Conservation (phyloP, 176 grass and related monocot genomes). For the Paspalum vaginatum region DNA sequence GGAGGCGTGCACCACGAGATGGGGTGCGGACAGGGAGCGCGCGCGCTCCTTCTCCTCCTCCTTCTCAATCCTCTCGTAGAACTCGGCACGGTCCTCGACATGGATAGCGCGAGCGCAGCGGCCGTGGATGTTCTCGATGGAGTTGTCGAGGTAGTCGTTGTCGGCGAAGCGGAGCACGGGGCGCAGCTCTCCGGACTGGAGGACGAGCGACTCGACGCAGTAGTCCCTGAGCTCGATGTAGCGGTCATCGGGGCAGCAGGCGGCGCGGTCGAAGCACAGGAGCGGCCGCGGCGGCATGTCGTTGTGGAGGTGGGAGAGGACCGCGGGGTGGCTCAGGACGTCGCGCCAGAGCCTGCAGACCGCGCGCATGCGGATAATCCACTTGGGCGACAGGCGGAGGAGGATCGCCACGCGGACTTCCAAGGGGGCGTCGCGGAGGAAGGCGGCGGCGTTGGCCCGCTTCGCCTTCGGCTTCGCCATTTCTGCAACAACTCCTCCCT, state of each 20-base stretch:
- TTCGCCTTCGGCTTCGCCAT: slow-evolving; percentile 2
- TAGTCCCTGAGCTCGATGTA: slow-evolving; percentile 11
- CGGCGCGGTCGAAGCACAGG: slow-evolving; percentile 14
- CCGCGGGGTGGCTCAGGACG: background rate
- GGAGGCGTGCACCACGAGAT: slow-evolving; percentile 19
- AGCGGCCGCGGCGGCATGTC: slow-evolving; percentile 3
- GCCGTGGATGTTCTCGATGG: background rate
- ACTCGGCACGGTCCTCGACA: background rate
- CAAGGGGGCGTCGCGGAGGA: background rate
- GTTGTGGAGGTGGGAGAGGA: background rate
- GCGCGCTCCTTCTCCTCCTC: too few species aligned
- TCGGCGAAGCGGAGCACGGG: slow-evolving; percentile 12
- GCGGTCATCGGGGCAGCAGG: background rate
- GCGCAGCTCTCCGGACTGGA: background rate
- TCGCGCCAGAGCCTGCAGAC: slow-evolving; percentile 8
- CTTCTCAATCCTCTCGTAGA: background rate
- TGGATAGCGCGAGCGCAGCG: background rate
- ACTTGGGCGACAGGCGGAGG: background rate
- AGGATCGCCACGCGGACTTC: background rate
- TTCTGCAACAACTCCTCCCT: too few species aligned
- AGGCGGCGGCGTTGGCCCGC: background rate
- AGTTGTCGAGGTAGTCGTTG: background rate
- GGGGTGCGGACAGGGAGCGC: background rate
- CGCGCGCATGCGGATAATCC: background rate
- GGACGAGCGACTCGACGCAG: slow-evolving; percentile 29